Evolutionary conservation across 2,329 filamentous ascomycete species (phyloP), one percentile per base, ranked within the genome.

Genomic region (Fusarium sp.): DNA sequence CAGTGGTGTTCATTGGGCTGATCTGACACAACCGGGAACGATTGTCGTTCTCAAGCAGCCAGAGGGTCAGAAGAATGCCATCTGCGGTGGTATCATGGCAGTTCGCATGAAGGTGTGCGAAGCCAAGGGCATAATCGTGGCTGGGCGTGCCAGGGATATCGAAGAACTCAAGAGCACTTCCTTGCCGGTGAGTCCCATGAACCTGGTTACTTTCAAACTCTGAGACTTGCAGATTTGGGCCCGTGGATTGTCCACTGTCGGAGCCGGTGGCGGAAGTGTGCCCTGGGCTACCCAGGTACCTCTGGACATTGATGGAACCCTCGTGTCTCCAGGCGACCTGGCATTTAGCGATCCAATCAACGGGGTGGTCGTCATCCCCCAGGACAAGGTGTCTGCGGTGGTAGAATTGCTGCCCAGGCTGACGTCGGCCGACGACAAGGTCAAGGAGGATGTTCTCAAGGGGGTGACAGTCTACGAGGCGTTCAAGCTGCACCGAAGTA

Each of bases 61-160:
- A 0, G 78, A 84, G 0, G 87, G 85, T 1, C 92, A 94, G 79
- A 87, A 86, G 61, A 94, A 93, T 81, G 93, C 93, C 7, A 87
- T 94, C 9, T 87, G 94, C 7, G 93, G 93, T n/a, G 93, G 93
- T 20, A 94, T 95, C 73, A 93, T 95, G 88, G 93, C 92, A 6
- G 84, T 89, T 33, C 86, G 93, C 22, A 93, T 95, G 88, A 90
- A 90, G 76, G 80, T 87, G 15, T 85, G 91, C 12, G 88, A 89
- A 15, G 89, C 89, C 20, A 85, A 86, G 73, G 92, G 87, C 4
- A 87, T 92, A 12, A 83, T 95, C n/a, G 90, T 94, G 9, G 87
- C 90, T 74, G 93, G 93, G 1, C 85, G 93, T 43, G 89, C 92
- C 7, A 86, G 93, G 70, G 93, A 95, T 83, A 77, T 94, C 20